These are phyloP conservation scores for Exserohilum turcica DNA, from an alignment of 2,329 filamentous ascomycete genomes.

Conservation along the genomic window DNA sequence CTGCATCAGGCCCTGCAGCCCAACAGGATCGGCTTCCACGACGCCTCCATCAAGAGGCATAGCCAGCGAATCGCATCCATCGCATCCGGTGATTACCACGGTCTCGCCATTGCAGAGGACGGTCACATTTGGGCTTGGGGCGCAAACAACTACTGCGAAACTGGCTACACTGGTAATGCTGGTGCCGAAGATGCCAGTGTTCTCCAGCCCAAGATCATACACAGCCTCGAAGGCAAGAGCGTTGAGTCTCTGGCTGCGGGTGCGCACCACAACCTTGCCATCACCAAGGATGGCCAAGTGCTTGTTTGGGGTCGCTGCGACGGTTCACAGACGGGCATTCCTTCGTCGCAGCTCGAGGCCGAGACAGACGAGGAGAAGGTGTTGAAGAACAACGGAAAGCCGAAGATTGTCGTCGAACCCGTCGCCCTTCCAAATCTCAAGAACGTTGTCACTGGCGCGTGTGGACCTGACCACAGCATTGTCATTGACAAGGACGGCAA, in stretches of 20 bases:
- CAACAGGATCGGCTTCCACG: conserved; percentile 61
- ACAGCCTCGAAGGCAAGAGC: conserved; percentile 66
- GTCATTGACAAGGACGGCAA: conserved; percentile 71
- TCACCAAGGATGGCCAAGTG: conserved; percentile 60
- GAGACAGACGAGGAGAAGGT: conserved; percentile 50
- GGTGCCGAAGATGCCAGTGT: conserved; percentile 74
- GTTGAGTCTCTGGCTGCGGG: conserved; percentile 73
- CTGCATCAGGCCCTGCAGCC: conserved; percentile 61
- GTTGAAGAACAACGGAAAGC: conserved; percentile 61
- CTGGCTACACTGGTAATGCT: conserved; percentile 67
- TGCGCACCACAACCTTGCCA: conserved; percentile 72
- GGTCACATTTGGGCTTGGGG: conserved; percentile 81
- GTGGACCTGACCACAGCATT: conserved; percentile 75
- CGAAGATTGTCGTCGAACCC: conserved; percentile 74
- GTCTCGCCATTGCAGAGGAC: conserved; percentile 72
- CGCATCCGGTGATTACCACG: conserved; percentile 78
- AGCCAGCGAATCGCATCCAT: conserved; percentile 64
- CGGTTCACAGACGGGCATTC: conserved; percentile 59
- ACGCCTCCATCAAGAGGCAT: conserved; percentile 35
- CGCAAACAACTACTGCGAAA: conserved; percentile 84
- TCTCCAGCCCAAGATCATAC: conserved; percentile 67
- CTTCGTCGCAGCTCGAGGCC: conserved; percentile 32
- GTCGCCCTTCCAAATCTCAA: conserved; percentile 65
- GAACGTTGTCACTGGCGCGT: conserved; percentile 60
- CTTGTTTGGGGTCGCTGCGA: conserved; percentile 66